Base-by-base conservation (phyloP, 352 stramenopile species). In the Phytophthora sp. region DNA sequence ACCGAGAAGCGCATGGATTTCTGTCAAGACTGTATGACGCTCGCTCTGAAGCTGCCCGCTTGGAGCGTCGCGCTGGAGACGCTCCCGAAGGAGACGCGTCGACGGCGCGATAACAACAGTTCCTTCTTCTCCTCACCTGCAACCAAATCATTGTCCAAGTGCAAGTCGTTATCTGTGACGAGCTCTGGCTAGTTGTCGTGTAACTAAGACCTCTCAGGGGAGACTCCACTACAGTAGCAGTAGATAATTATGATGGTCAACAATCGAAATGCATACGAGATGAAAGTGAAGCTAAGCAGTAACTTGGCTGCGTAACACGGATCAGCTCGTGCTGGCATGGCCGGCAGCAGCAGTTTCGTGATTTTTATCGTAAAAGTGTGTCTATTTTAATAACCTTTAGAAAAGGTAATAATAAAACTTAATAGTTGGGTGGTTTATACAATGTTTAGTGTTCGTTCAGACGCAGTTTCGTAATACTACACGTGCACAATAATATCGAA, bases 1-100 rank as follows among this genome's bases (percentile, higher is more conserved):
- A 79, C 74, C 7, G 68, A 80, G 45, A 79, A 76, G 26, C 23
- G 70, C 45, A 72, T 90, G 51, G 46, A 71, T 30, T 90, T 87
- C 57, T 90, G 81, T 49, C 55, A 75, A 18, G 62, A 66, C 8
- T 90, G 81, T 55, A 64, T 88, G 15, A 39, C 70, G 6, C 66
- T 82, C 15, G 68, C 76, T 11, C 76, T 73, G 47, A 67, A 69
- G n/a, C 13, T 79, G 7, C 66, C 70, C 24, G 69, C 76, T 21
- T 77, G 74, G 66, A 65, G 79, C 31, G 71, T 86, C 13, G 76
- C 76, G 7, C 46, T 73, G 12, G 72, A 76, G 15, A 74, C 66
- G 24, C 45, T 79, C 38, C 65, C 57, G 1, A 63, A 72, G 8
- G 35, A 18, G 12, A 29, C 16, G 21, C 12, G n/a, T 29, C 39